Evolutionary conservation across 2,329 filamentous ascomycete species (phyloP).

Genomic region (Leptodontidium sp.): DNA sequence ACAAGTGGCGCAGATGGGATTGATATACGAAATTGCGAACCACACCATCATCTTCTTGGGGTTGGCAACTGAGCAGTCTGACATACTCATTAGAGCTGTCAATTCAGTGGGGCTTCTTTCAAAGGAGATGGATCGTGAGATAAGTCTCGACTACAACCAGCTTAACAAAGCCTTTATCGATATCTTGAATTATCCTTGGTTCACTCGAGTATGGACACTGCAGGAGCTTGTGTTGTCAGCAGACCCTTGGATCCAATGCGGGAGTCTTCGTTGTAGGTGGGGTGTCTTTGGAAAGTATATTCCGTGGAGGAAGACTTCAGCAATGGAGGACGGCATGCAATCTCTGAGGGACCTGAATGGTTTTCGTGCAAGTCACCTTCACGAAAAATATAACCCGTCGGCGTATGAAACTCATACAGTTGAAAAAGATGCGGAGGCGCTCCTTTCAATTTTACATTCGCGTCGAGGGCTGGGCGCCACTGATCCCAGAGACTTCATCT

Average conservation of each 20-base stretch:
- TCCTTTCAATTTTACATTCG: neutral
- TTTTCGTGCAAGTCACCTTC: neutral
- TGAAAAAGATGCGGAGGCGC: neutral
- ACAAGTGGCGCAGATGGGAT: conserved; percentile 25
- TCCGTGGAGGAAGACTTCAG: neutral
- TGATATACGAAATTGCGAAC: conserved; percentile 15
- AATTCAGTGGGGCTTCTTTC: neutral
- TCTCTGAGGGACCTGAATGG: neutral
- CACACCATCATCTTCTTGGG: conserved; percentile 18
- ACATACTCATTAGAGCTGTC: neutral
- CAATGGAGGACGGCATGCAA: neutral
- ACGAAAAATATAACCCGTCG: neutral
- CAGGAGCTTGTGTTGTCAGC: conserved; percentile 2
- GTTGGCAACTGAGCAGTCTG: neutral
- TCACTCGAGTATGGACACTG: neutral
- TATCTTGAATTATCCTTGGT: neutral
- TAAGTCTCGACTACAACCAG: too few species aligned
- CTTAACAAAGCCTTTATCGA: neutral
- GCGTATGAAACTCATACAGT: neutral
- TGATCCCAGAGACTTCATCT: neutral
- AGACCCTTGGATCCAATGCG: conserved; percentile 5
- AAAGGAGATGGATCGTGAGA: neutral
- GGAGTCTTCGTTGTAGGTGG: neutral
- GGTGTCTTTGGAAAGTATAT: neutral
- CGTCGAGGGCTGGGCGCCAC: neutral